phyloP scores from a whole-genome alignment of 2,329 filamentous ascomycete genomes.

The Sclerotinia borealis region DNA sequence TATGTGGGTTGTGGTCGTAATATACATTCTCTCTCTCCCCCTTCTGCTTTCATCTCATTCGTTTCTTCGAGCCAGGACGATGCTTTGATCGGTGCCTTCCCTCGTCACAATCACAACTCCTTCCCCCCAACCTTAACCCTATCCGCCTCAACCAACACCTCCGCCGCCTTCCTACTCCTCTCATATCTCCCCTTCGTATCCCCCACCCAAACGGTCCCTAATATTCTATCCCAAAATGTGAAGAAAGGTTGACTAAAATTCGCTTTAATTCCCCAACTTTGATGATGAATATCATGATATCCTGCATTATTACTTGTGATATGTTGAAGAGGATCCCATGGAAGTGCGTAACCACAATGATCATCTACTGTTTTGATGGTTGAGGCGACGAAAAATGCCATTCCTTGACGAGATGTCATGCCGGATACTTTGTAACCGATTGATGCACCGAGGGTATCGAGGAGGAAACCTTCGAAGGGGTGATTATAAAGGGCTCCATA shows the following conservation, averaged over 20 bases:
- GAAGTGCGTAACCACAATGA: constrained; percentile 93
- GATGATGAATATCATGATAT: constrained; percentile 98
- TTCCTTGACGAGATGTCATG: constrained; percentile 80
- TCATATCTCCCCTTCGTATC: constrained; percentile 29
- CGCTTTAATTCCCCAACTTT: constrained; percentile 98
- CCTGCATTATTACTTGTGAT: constrained; percentile 91
- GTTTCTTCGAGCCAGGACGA: too few relatives aligned
- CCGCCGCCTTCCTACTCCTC: constrained; percentile 27
- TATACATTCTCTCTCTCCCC: not conserved
- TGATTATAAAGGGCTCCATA: constrained; percentile 98
- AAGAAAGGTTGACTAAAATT: constrained; percentile 92
- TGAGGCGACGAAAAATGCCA: constrained; percentile 82
- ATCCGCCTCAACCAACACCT: constrained; percentile 27
- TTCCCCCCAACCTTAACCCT: constrained; percentile 13
- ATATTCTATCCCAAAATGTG: constrained; percentile 83
- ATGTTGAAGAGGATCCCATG: constrained; percentile 89
- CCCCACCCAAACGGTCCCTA: constrained; percentile 54
- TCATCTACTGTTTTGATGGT: constrained; percentile 97
- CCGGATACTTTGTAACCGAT: constrained; percentile 74
- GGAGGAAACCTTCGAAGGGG: constrained; percentile 84
- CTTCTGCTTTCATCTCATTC: not conserved
- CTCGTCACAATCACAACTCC: not conserved
- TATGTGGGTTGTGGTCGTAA: not conserved
- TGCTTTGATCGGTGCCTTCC: too few relatives aligned
- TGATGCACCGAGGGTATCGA: constrained; percentile 84